Base-by-base conservation (phyloP, 2,329 filamentous ascomycete species). In the Elsinoe perseae region DNA sequence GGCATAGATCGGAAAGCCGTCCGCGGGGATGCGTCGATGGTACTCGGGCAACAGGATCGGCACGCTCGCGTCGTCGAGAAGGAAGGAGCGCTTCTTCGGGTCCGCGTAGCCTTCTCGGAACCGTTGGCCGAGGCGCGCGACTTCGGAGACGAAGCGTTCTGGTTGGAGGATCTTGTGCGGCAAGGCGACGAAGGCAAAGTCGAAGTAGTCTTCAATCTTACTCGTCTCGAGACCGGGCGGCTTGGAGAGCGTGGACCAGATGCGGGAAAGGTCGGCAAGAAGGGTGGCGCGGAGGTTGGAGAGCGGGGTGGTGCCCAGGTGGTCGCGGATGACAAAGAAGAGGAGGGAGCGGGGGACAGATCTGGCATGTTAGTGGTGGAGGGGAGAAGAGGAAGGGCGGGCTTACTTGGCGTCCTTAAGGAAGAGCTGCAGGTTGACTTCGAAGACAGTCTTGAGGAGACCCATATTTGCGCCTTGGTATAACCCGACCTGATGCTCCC, bases 391-490 rank as follows among this genome's bases (percentile, higher is more conserved):
- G 12, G 43, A 25, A 42, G 9, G 8, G 16, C 18, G 38, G 12
- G 34, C 84, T 66, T 80, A 92, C 87, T 89, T 89, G 71, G 85
- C 90, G 70, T 96, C 91, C 76, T 96, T 96, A 64, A 97, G 78
- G 73, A 98, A 98, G 25, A 98, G 78, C 73, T 97, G 92, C 69
- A 98, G 72, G 69, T 98, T 98, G 71, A 98, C 93, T 75, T 98
- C 93, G 65, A 98, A 98, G 3, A 98, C 93, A 0, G 95, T 98
- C 80, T 98, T 98, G 66, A 98, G 77, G 65, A 98, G 74, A 7
- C 93, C 93, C 93, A 98, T 98, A 72, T 98, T 98, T 65, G 93
- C 93, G 57, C 93, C 93, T 74, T 98, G 92, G 70, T 98, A 98
- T 70, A 98, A 73, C 48, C 93, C 93, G 60, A 98, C 93, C 73